phyloP scores from a whole-genome alignment of 2,329 filamentous ascomycete species.

The Xylaria sp. region DNA sequence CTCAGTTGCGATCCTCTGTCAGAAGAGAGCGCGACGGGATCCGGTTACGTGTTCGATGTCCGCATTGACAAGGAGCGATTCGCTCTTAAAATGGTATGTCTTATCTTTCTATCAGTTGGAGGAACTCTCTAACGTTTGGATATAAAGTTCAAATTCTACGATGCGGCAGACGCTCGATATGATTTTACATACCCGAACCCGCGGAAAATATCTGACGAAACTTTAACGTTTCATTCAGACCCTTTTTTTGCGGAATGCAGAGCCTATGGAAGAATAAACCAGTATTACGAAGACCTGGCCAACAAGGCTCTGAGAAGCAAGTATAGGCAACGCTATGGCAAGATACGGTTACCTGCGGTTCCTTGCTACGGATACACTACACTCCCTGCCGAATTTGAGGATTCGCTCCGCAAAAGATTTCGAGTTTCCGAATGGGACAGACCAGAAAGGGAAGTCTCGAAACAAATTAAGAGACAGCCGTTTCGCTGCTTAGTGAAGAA shows the following conservation, averaged over 20 bases:
- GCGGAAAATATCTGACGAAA: conserved; percentile 9
- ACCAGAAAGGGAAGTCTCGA: conserved; percentile 6
- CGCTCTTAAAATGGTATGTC: conserved; percentile 19
- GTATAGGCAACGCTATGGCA: background rate
- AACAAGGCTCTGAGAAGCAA: background rate
- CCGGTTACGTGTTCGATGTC: conserved; percentile 20
- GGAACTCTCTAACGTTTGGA: background rate
- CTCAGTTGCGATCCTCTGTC: conserved; percentile 19
- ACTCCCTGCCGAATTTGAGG: conserved; percentile 3
- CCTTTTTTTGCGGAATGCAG: conserved; percentile 29
- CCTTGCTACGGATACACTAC: conserved; percentile 25
- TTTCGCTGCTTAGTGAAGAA: conserved; percentile 23
- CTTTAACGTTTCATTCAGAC: conserved; percentile 19
- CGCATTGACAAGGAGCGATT: conserved; percentile 16
- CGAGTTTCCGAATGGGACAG: conserved; percentile 5
- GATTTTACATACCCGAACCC: background rate
- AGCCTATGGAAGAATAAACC: conserved; percentile 16
- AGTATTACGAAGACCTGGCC: conserved; percentile 9
- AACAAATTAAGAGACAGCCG: background rate
- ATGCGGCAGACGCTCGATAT: conserved; percentile 13
- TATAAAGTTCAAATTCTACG: conserved; percentile 23
- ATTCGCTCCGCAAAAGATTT: conserved; percentile 7
- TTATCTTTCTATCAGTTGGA: background rate
- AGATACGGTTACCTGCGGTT: conserved; percentile 13
- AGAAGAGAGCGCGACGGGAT: background rate